These are phyloP conservation scores for Pichia sp. DNA, from an alignment of 1,139 yeast genomes.

Conservation along the genomic window DNA sequence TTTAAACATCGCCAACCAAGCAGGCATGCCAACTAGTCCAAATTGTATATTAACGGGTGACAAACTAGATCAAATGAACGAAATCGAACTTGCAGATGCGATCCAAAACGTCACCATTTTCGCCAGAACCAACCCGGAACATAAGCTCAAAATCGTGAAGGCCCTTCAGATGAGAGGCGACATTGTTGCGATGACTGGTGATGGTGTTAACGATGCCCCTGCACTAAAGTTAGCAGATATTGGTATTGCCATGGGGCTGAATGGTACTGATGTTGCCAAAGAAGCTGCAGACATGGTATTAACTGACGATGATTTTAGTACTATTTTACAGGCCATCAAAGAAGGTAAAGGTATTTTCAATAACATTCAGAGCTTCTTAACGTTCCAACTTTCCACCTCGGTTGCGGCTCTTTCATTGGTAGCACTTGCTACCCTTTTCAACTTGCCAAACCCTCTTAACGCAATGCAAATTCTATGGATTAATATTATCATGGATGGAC, in stretches of 20 bases:
- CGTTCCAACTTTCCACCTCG: slow-evolving; percentile 91
- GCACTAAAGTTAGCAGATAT: slow-evolving; percentile 95
- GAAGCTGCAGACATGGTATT: slow-evolving; percentile 98
- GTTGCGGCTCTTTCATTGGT: slow-evolving; percentile 90
- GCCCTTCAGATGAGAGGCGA: slow-evolving; percentile 92
- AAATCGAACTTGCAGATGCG: slow-evolving; percentile 64
- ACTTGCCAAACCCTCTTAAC: slow-evolving; percentile 90
- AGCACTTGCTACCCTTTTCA: slow-evolving; percentile 80
- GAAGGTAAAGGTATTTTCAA: slow-evolving; percentile 96
- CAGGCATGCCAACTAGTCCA: slow-evolving; percentile 79
- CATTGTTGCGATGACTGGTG: slow-evolving; percentile 98
- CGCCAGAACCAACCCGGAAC: slow-evolving; percentile 96
- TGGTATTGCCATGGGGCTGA: slow-evolving; percentile 95
- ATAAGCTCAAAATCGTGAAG: slow-evolving; percentile 84
- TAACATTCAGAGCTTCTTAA: slow-evolving; percentile 88
- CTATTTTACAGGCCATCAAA: slow-evolving; percentile 85
- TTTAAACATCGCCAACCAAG: slow-evolving; percentile 78
- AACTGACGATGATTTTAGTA: slow-evolving; percentile 93
- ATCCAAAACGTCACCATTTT: slow-evolving; percentile 83
- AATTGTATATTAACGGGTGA: slow-evolving; percentile 77
- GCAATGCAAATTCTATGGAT: slow-evolving; percentile 99
- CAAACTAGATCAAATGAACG: slow-evolving; percentile 65
- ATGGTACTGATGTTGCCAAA: slow-evolving; percentile 97
- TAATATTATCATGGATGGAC: slow-evolving; percentile 97
- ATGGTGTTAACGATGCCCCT: slow-evolving; percentile 99